Base-by-base conservation (phyloP, 108 stramenopile genomes). In the Cyclotella baltica region DNA sequence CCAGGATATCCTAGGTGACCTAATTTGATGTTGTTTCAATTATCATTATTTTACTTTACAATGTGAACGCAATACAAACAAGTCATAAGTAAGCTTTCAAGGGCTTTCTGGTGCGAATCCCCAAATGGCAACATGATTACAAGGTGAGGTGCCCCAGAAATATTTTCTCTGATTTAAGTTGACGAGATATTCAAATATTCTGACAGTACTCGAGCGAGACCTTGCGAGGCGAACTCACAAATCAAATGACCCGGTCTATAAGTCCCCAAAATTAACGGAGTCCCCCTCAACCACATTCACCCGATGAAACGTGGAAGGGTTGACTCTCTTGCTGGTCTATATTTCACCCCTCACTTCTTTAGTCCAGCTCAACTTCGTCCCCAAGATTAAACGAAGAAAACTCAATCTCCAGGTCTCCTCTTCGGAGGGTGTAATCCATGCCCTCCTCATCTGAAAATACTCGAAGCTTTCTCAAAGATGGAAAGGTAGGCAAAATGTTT, bases 301-400 rank as follows among this genome's bases (percentile, higher is more conserved):
- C n/a, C n/a, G n/a, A n/a, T n/a, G n/a, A n/a, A n/a, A n/a, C n/a
- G n/a, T n/a, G n/a, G n/a, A n/a, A n/a, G n/a, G n/a, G n/a, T n/a
- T n/a, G n/a, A n/a, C n/a, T 10, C n/a, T 23, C n/a, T 16, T 11
- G 27, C 15, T 58, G 10, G 57, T 58, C 57, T 16, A 11, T 10
- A 58, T 28, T 18, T 34, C 6, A 8, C 25, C 62, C 6, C 29
- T 6, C 6, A 63, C 6, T n/a, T 25, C 34, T 35, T 77, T 25
- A 74, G 31, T 82, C 63, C 20, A 82, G 74, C n/a, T 67, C 22
- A 0, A 82, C 70, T 47, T 62, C 27, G 52, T 82, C 81, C 11
- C 81, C 81, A 58, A 82, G 67, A 47, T 57, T 58, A 31, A 82
- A 82, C 0, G 25, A 20, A 2, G 31, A 27, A 37, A 70, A 75